phyloP scores from a whole-genome alignment of 345 rosid genomes.

The Citrus medica region DNA sequence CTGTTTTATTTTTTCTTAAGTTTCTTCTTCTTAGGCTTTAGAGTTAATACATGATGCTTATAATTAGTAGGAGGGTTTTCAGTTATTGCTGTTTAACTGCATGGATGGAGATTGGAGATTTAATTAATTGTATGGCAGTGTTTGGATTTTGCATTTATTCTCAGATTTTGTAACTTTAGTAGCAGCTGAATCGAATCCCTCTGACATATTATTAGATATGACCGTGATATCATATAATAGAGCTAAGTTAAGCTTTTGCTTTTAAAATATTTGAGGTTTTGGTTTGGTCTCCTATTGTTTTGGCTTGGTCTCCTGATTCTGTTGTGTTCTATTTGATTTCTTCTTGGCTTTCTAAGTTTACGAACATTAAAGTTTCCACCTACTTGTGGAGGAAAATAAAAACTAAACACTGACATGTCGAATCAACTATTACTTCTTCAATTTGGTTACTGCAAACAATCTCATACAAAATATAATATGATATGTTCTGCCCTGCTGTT shows the following conservation, averaged over 20 bases:
- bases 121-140: too few species aligned
- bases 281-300: background rate
- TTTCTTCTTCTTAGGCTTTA: background rate
- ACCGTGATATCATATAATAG: background rate
- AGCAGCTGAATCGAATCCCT: conserved; percentile 11
- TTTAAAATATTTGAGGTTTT: background rate
- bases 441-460: too few species aligned
- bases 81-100: background rate
- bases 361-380: too few species aligned
- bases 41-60: background rate
- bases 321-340: background rate
- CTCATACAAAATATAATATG: too few species aligned
- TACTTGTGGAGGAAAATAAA: background rate
- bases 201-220: conserved; percentile 13
- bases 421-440: background rate
- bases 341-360: too few species aligned
- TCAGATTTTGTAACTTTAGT: background rate
- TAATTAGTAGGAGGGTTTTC: background rate
- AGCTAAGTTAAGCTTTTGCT: background rate
- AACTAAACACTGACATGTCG: background rate
- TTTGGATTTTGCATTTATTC: background rate
- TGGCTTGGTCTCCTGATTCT: background rate
- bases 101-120: background rate
- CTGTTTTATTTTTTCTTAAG: background rate
- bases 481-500: too few species aligned